Evolutionary conservation across 352 stramenopile species (phyloP).

Genomic region (Albugo candida): DNA sequence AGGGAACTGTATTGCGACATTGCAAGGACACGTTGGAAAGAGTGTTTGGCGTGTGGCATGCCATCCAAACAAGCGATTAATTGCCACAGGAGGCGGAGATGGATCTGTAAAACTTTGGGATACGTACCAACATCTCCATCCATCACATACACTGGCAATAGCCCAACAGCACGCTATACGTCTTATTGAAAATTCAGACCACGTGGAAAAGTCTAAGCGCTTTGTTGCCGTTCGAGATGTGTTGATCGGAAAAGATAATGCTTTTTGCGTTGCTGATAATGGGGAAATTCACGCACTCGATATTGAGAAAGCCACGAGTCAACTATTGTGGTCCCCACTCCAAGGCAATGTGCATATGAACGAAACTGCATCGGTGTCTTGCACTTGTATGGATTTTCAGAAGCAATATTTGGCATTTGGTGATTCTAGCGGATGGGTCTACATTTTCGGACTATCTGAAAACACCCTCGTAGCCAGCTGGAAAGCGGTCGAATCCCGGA

Average conservation of each 20-base stretch:
- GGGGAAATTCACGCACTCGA: slow-evolving; percentile 15
- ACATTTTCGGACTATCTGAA: slow-evolving; percentile 22
- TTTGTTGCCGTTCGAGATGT: too few species aligned
- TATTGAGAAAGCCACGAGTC: too few species aligned
- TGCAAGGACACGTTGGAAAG: slow-evolving; percentile 53
- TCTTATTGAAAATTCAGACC: too few species aligned
- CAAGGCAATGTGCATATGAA: too few species aligned
- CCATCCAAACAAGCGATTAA: slow-evolving; percentile 17
- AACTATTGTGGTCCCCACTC: too few species aligned
- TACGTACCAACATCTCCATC: background rate
- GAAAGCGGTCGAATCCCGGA: slow-evolving; percentile 27
- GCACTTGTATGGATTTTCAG: slow-evolving; percentile 6
- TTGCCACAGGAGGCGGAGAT: slow-evolving; percentile 63
- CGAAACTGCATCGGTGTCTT: background rate
- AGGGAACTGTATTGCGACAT: slow-evolving; percentile 41
- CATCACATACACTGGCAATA: too few species aligned
- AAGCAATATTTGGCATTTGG: slow-evolving; percentile 28
- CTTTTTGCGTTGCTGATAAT: background rate
- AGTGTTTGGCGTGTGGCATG: slow-evolving; percentile 63
- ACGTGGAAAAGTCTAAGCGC: too few species aligned
- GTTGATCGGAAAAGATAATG: too few species aligned
- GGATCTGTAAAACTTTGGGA: slow-evolving; percentile 67
- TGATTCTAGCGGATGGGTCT: slow-evolving; percentile 24
- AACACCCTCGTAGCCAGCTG: slow-evolving; percentile 16
- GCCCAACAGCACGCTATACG: too few species aligned